Base-by-base conservation (phyloP, 2,329 filamentous ascomycete genomes). In the Trichoderma oligosporum region DNA sequence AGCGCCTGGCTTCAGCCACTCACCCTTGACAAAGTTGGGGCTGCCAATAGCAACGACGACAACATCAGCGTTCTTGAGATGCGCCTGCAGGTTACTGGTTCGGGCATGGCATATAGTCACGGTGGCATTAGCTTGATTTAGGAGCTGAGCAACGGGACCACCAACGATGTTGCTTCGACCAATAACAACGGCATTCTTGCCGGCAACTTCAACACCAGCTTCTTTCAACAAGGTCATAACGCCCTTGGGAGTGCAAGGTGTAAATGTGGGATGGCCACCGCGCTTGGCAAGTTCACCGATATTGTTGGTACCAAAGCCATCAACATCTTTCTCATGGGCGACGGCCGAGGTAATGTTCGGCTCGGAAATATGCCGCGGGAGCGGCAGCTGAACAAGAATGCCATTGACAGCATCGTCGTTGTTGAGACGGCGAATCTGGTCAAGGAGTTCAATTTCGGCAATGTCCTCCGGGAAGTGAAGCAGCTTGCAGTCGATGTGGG, bases 221-320 rank as follows among this genome's bases (percentile, higher is more conserved):
- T 94, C 89, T 70, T 90, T 76, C 59, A 99, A 79, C 64, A 99
- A 81, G 39, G 89, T 88, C 92, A 99, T 97, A 68, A 97, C 89
- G 68, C 94, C 94, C 77, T 97, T 93, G 52, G 94, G 94, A 1
- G 94, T 99, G 81, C 94, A 99, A 45, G 94, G 94, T 41, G 89
- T 84, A 76, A 99, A 99, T 61, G 90, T 80, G 45, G 94, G 94
- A 63, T 83, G 84, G 42, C 94, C 94, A 49, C 94, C 93, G 66
- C 91, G 86, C 82, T 99, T 99, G 66, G 94, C 92, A 65, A 99
- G 82, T 77, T 97, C 93, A 63, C 94, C 94, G 70, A 99, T 97
- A 77, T 97, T 99, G 68, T 82, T 82, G 57, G 91, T 87, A 57
- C 94, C 93, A 69, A 99, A 99, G 52, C 94, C 94, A 74, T 99